Evolutionary conservation across 176 grass and related monocot species (phyloP).

Genomic region (Bothriochloa decipiens): DNA sequence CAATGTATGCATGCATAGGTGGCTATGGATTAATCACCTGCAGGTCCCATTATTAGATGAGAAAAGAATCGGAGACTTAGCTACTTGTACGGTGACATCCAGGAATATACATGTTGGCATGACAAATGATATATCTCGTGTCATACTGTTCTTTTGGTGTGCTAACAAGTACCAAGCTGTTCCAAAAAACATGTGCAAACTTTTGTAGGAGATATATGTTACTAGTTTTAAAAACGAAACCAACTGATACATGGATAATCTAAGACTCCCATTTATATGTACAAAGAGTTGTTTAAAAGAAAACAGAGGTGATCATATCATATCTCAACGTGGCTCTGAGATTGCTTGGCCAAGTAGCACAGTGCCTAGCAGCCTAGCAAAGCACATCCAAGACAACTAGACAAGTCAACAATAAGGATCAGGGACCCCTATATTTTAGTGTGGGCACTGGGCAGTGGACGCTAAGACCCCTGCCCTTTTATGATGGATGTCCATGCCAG

Average conservation of each 20-base stretch:
- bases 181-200: neutral
- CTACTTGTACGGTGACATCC: neutral
- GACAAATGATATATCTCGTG: conserved; percentile 10
- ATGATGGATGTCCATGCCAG: neutral
- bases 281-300: conserved; percentile 10
- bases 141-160: neutral
- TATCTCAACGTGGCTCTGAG: neutral
- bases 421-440: conserved; percentile 30
- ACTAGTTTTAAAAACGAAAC: neutral
- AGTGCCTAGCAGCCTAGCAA: neutral
- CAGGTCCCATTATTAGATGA: neutral
- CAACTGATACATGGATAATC: conserved; percentile 7
- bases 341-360: conserved; percentile 15
- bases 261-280: neutral
- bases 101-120: conserved; percentile 14
- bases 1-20: neutral
- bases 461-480: conserved; percentile 18
- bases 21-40: neutral
- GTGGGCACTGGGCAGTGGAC: neutral
- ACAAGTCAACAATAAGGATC: conserved; percentile 24
- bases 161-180: conserved; percentile 2
- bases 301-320: neutral
- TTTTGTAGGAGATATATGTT: conserved; percentile 3
- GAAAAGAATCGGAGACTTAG: no score
- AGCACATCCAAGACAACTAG: neutral